Evolutionary conservation across 2,329 filamentous ascomycete species (phyloP).

Genomic region (Purpureocillium takamizusanense): DNA sequence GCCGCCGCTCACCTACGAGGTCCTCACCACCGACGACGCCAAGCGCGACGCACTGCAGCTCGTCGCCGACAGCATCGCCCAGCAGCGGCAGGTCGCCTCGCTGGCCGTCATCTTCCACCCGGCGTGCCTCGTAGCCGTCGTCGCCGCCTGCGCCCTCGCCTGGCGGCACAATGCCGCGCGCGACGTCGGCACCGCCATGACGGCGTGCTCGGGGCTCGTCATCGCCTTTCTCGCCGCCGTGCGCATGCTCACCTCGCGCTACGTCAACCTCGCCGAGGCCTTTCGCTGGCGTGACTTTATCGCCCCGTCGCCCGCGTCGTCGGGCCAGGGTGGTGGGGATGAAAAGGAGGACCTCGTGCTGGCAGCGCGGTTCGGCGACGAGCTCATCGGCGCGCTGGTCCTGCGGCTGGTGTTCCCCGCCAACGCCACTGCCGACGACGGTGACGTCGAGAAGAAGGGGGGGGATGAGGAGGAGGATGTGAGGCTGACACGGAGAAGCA

Average conservation of each 20-base stretch:
- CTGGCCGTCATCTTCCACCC: slow-evolving; percentile 56
- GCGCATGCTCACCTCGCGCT: slow-evolving; percentile 50
- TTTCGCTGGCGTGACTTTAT: slow-evolving; percentile 54
- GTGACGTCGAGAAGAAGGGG: too few species aligned
- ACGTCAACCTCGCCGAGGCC: slow-evolving; percentile 53
- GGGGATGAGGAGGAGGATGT: too few species aligned
- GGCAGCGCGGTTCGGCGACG: slow-evolving; percentile 54
- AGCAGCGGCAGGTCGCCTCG: slow-evolving; percentile 65
- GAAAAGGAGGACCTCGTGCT: slow-evolving; percentile 50
- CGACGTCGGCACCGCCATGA: slow-evolving; percentile 44
- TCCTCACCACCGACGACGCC: slow-evolving; percentile 43
- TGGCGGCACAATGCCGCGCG: slow-evolving; percentile 26
- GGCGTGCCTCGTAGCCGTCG: slow-evolving; percentile 35
- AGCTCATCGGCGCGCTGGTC: slow-evolving; percentile 63
- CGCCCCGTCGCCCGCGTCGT: slow-evolving; percentile 10
- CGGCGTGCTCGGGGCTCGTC: slow-evolving; percentile 49
- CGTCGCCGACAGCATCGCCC: slow-evolving; percentile 71
- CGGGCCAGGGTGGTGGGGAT: too few species aligned
- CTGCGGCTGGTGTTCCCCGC: too few species aligned
- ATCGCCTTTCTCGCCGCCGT: slow-evolving; percentile 55
- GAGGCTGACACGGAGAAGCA: not conserved
- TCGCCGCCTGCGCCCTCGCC: slow-evolving; percentile 26
- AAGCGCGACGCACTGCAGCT: slow-evolving; percentile 60
- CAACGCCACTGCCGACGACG: too few species aligned
- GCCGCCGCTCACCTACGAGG: slow-evolving; percentile 52